Percentiles rank a stretch among this genome's conserved stretches.
Conservation (phyloP, 2,329 filamentous ascomycete genomes). For the Phoma sp. region DNA sequence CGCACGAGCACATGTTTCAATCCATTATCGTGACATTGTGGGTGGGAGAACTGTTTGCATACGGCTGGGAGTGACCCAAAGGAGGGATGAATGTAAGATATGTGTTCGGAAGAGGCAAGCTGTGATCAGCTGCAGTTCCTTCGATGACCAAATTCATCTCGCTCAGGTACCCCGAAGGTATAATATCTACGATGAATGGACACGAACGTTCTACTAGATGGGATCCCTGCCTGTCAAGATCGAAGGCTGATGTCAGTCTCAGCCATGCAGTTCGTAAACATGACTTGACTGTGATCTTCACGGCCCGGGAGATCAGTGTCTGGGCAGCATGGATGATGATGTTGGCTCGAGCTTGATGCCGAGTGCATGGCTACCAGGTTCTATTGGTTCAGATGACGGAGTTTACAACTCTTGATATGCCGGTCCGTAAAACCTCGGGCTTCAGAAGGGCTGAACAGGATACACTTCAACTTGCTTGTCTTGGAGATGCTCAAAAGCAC, state of each 20-base stretch:
- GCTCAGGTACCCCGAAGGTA: not conserved
- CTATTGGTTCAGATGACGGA: not conserved
- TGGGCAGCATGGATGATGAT: slow-evolving; percentile 9
- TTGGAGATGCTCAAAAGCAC: not conserved
- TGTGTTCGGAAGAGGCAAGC: not conserved
- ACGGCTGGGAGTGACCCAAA: not conserved
- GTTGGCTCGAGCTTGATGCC: slow-evolving; percentile 14
- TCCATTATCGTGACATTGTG: not conserved
- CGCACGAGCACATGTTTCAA: not conserved
- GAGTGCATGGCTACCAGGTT: not conserved
- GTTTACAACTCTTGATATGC: not conserved
- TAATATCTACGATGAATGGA: not conserved
- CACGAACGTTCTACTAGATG: not conserved
- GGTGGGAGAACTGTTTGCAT: not conserved
- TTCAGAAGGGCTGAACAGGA: too few relatives aligned
- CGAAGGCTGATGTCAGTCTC: slow-evolving; percentile 7
- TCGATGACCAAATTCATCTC: not conserved
- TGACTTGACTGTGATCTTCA: slow-evolving; percentile 19
- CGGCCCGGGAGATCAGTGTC: slow-evolving; percentile 30
- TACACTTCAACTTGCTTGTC: not conserved
- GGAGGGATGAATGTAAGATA: not conserved
- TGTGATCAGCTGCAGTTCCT: not conserved
- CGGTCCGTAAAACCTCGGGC: too few relatives aligned
- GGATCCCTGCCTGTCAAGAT: not conserved
- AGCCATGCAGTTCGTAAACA: not conserved